These are phyloP conservation scores for Amesomyces nigricolor DNA, from an alignment of 2,329 filamentous ascomycete species.

Conservation along the genomic window DNA sequence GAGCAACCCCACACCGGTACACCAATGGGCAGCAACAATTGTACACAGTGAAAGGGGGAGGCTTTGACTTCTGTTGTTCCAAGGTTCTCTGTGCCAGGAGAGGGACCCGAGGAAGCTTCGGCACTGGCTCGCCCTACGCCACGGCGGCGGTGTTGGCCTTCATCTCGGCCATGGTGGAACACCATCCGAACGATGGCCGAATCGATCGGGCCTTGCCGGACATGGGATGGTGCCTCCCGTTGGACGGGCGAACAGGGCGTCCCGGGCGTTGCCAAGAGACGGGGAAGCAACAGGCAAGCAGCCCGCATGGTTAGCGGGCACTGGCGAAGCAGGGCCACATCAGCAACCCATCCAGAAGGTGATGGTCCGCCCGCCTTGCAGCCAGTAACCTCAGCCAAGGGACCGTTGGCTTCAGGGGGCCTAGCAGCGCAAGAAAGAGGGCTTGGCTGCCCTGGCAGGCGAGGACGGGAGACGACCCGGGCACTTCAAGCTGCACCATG, in stretches of 20 bases:
- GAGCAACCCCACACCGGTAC: constrained; percentile 9
- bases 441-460: constrained; percentile 8
- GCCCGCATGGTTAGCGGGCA: background rate
- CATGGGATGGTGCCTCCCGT: background rate
- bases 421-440: background rate
- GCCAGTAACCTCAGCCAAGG: background rate
- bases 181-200: constrained; percentile 1
- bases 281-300: background rate
- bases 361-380: constrained; percentile 1
- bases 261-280: constrained; percentile 7
- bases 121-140: constrained; percentile 6
- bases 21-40: background rate
- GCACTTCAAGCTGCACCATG: background rate
- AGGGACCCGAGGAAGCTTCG: constrained; percentile 3
- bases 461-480: constrained; percentile 1
- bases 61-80: background rate
- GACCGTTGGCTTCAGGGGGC: background rate
- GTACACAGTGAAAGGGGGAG: background rate
- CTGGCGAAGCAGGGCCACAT: background rate
- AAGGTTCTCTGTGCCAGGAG: background rate
- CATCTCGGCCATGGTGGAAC: constrained; percentile 9
- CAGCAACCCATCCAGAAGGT: constrained; percentile 3
- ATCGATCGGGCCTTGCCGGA: constrained; percentile 5
- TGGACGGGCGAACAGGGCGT: background rate
- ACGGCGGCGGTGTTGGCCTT: constrained; percentile 3